Conservation (phyloP, 139 green algal species). For the Chlorella vulgaris region DNA sequence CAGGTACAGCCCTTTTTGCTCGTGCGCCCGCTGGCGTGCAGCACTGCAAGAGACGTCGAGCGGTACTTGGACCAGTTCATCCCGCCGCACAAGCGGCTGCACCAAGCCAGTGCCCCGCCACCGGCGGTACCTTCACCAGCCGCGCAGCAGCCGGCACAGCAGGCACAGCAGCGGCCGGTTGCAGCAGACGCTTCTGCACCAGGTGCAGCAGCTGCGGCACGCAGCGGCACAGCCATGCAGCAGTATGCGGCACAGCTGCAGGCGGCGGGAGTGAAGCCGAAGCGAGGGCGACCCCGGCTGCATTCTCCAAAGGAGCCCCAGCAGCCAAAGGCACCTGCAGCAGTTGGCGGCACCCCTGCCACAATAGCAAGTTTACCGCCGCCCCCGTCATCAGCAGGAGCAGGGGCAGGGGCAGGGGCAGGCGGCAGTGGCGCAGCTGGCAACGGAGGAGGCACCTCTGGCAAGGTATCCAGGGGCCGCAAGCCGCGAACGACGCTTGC, state of each 20-base stretch:
- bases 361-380: background rate
- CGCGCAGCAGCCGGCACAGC: background rate
- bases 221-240: background rate
- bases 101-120: background rate
- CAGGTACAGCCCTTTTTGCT: constrained; percentile 28
- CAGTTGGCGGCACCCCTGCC: background rate
- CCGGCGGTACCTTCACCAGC: background rate
- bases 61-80: constrained; percentile 31
- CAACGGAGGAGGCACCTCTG: background rate
- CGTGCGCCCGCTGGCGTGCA: constrained; percentile 23
- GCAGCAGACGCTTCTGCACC: background rate
- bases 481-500: background rate
- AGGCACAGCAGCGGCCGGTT: background rate
- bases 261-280: constrained; percentile 5
- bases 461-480: background rate
- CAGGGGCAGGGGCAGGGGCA: background rate
- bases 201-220: background rate
- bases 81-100: constrained; percentile 5
- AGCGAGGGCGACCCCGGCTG: background rate
- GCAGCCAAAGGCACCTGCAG: background rate
- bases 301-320: background rate
- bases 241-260: background rate
- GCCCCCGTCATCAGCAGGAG: background rate
- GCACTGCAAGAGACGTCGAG: constrained; percentile 7
- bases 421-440: background rate